These are phyloP conservation scores for Rhododendron ferrugineum DNA, from an alignment of 148 eudicot species.

Conservation along the genomic window DNA sequence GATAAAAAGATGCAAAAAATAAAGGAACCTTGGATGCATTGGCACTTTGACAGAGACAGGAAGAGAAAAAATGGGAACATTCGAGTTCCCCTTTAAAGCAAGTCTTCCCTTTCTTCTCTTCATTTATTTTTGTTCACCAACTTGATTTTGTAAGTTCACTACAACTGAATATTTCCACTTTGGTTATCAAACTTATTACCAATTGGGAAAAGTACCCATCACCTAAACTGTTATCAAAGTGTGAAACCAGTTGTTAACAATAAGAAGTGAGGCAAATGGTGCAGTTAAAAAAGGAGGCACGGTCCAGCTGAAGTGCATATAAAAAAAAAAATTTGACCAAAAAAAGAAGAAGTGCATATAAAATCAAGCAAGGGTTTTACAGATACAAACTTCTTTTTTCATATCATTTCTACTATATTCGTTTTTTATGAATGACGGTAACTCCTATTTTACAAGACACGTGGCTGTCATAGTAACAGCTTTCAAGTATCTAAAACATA, in stretches of 20 bases:
- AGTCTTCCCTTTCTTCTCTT: not conserved
- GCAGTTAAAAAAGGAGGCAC: not conserved
- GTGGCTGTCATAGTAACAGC: not conserved
- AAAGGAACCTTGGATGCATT: not conserved
- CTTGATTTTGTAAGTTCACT: not conserved
- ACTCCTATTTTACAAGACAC: not conserved
- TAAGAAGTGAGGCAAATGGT: not conserved
- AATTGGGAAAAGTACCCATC: not conserved
- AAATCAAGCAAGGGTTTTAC: not conserved
- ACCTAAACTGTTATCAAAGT: not conserved
- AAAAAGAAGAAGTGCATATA: no score
- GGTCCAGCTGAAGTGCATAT: not conserved
- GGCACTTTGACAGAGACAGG: not conserved
- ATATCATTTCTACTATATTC: not conserved
- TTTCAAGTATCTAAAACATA: not conserved
- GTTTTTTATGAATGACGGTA: not conserved
- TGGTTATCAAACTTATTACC: not conserved
- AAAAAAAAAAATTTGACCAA: no score
- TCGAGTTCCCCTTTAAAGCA: not conserved
- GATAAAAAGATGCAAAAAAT: not conserved
- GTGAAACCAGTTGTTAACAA: not conserved
- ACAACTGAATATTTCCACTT: not conserved
- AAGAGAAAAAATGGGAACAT: not conserved
- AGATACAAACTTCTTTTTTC: not conserved
- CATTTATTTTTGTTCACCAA: not conserved